Evolutionary conservation across 2,329 filamentous ascomycete species (phyloP), one percentile per base, ranked within the genome.

Genomic region (Penicillium sp.): DNA sequence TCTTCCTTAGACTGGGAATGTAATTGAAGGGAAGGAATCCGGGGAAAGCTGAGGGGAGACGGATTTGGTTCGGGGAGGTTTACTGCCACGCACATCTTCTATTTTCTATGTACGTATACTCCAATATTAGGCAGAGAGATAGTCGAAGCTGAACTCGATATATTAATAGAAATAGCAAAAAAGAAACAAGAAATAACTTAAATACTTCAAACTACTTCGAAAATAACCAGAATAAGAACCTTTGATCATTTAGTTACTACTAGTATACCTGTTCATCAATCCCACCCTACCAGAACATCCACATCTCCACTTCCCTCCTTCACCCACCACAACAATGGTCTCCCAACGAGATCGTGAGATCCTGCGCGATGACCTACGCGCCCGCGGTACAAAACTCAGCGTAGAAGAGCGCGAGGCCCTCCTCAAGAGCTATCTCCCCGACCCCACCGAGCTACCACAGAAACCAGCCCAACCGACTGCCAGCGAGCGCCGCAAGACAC

Each of bases 341-440:
- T 70, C 71, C 41, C 61, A 66, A 55, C 66, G 66, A 55, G 72
- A 73, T 33, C 67, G 62, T 51, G 64, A 75, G 35, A 48, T 75
- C 23, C 73, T 79, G 41, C 72, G 77, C 52, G 70, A 71, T 47
- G 74, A 79, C 64, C 66, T 73, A 35, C 73, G 71, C 27, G 66
- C 72, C 21, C 70, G 77, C 50, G 76, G 78, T 42, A 69, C 70
- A 43, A 71, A 75, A 52, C 73, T 83, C 35, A 73, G 73, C 36
- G 66, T 71, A 21, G 65, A 76, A 52, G 78, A 84, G 58, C 81
- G 83, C 49, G 82, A 83, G 66, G 73, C 73, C 36, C 71, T 85
- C 42, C 48, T 85, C 45, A 80, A 79, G 59, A 77, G 77, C 41
- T 83, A 83, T 62, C 78, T 85, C 1, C 83, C 83, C 13, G 72